phyloP scores from a whole-genome alignment of 768 basidiomycete genomes.

The Paxillus rubicundulus region DNA sequence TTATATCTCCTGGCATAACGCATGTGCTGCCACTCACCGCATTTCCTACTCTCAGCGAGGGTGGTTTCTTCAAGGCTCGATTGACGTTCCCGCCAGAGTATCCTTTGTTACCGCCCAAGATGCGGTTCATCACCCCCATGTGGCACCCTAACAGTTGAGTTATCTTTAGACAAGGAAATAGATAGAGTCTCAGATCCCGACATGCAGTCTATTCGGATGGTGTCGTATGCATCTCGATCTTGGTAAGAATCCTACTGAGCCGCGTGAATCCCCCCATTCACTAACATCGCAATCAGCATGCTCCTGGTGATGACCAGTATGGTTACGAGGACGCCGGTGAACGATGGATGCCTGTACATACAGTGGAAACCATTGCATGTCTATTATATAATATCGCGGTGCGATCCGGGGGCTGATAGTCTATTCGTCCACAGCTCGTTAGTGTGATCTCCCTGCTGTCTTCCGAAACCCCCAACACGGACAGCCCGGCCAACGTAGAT shows the following conservation, averaged over 20 bases:
- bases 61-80: slow-evolving; percentile 91
- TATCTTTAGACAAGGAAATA: neutral
- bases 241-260: slow-evolving; percentile 46
- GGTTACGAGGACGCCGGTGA: slow-evolving; percentile 97
- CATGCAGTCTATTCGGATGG: slow-evolving; percentile 86
- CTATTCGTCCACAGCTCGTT: slow-evolving; percentile 60
- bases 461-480: slow-evolving; percentile 85
- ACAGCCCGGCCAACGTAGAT: slow-evolving; percentile 95
- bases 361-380: slow-evolving; percentile 91
- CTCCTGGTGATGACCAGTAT: slow-evolving; percentile 94
- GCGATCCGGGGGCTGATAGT: neutral
- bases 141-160: slow-evolving; percentile 96
- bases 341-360: slow-evolving; percentile 97
- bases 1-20: slow-evolving; percentile 17
- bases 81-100: slow-evolving; percentile 88
- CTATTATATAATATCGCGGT: neutral
- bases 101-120: slow-evolving; percentile 89
- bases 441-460: slow-evolving; percentile 96
- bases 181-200: neutral
- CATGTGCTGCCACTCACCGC: slow-evolving; percentile 2
- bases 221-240: slow-evolving; percentile 92
- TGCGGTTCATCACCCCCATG: slow-evolving; percentile 93
- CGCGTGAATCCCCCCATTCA: slow-evolving; percentile 1
- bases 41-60: slow-evolving; percentile 60
- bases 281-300: slow-evolving; percentile 54